These are phyloP conservation scores for Articulospora tetracladia DNA, from an alignment of 495 filamentous ascomycete species.

Conservation along the genomic window DNA sequence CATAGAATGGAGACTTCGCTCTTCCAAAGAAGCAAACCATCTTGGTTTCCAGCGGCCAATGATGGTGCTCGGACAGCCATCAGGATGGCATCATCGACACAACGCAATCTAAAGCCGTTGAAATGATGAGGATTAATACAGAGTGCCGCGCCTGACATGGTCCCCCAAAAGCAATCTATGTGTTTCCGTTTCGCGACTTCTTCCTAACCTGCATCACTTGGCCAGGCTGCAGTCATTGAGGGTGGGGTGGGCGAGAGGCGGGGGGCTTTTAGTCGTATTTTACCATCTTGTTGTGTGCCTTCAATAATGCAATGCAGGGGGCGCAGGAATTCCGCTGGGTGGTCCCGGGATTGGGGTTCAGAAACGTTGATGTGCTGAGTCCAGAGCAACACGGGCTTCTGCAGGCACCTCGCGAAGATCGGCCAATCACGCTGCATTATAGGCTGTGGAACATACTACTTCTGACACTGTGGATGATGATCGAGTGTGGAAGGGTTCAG, in stretches of 20 bases:
- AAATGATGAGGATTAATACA: not conserved
- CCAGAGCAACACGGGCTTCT: not conserved
- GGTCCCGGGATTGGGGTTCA: conserved; percentile 4
- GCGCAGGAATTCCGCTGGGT: not conserved
- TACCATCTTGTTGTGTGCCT: not conserved
- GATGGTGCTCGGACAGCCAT: not conserved
- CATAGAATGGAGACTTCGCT: not conserved
- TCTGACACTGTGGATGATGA: too few relatives aligned
- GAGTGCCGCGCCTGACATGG: not conserved
- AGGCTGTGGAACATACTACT: too few relatives aligned
- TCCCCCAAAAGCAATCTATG: not conserved
- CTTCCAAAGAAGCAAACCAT: not conserved
- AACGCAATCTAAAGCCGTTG: conserved; percentile 3
- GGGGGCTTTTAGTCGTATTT: not conserved
- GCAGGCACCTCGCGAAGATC: too few relatives aligned
- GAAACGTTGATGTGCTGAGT: conserved; percentile 5
- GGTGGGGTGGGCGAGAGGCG: not conserved
- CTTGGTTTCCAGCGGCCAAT: not conserved
- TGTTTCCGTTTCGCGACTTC: not conserved
- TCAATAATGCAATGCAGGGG: not conserved
- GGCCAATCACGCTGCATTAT: too few relatives aligned
- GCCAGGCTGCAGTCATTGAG: not conserved
- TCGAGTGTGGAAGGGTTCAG: too few relatives aligned
- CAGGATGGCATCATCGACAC: not conserved
- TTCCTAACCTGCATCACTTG: too few relatives aligned